Base-by-base conservation (phyloP, 371 early-diverging fungal species). In the Lichtheimia ornata region DNA sequence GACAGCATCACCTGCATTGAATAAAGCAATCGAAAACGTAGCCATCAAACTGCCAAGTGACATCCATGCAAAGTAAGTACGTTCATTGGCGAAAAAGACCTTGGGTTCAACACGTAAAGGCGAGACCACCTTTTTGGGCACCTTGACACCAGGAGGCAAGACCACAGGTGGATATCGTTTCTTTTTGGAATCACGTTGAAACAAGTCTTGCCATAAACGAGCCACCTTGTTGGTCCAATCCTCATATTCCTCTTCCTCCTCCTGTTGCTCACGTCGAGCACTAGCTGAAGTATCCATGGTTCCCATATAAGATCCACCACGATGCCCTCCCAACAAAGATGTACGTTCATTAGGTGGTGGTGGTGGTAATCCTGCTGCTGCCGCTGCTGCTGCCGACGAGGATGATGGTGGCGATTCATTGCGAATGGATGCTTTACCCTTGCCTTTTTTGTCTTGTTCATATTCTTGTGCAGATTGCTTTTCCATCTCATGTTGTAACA, bases 41-140 rank as follows among this genome's bases (percentile, higher is more conserved):
- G 89, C 88, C 15, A 95, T 69, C 53, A 92, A 70, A 2, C 88
- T 84, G 5, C 91, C 83, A 73, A 93, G 87, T 67, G 90, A 84
- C 70, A 93, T 84, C 93, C 93, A 93, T 5, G 96, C 90, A 53
- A 99, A 83, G 72, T 99, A 99, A 1, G 99, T 99, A 56, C 99
- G 87, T 78, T 99, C 99, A 70, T 99, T 99, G 58, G 99, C 99
- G 84, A 99, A 99, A 78, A 92, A 99, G 14, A 98, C 98, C 79
- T 99, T 99, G 51, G 99, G 99, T 66, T 99, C 99, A 3, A 99
- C 92, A 17, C 98, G 89, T 20, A 94, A 88, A 0, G 96, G 91
- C 0, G 93, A 83, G 0, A 86, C 84, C 27, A 95, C 89, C 61
- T 84, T 82, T 67, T 86, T 89, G 43, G 82, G 81, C 1, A 79